Conservation (phyloP, 495 filamentous ascomycete genomes). For the Beverwykella pulmonaria region DNA sequence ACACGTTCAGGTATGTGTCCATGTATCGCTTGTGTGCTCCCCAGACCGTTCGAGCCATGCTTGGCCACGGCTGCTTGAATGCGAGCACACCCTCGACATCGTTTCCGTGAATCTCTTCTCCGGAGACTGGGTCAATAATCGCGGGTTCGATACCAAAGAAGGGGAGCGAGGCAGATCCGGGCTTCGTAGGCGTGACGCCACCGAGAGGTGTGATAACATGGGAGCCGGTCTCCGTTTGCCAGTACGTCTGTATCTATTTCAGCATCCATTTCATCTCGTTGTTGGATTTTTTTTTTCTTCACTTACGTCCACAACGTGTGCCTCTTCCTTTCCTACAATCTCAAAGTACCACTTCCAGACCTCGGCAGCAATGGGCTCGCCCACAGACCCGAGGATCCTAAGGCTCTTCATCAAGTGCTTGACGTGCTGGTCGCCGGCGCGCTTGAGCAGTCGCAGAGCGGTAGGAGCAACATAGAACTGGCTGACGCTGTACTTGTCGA, state of each 20-base stretch:
- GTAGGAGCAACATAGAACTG: slow-evolving; percentile 99
- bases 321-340: slow-evolving; percentile 88
- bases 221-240: slow-evolving; percentile 99
- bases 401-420: slow-evolving; percentile 86
- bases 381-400: slow-evolving; percentile 91
- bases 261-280: neutral
- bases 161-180: slow-evolving; percentile 73
- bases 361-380: slow-evolving; percentile 96
- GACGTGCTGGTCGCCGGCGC: slow-evolving; percentile 89
- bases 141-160: slow-evolving; percentile 99
- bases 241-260: slow-evolving; percentile 82
- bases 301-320: slow-evolving; percentile 93
- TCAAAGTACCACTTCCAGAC: slow-evolving; percentile 99
- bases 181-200: slow-evolving; percentile 77
- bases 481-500: slow-evolving; percentile 90
- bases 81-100: slow-evolving; percentile 97
- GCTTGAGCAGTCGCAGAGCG: slow-evolving; percentile 88
- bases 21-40: slow-evolving; percentile 97
- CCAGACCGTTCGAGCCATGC: slow-evolving; percentile 98
- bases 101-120: slow-evolving; percentile 91
- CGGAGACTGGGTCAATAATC: slow-evolving; percentile 95
- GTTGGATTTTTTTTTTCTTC: slow-evolving; percentile 9
- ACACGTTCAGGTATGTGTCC: slow-evolving; percentile 97
- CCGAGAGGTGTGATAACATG: slow-evolving; percentile 82
- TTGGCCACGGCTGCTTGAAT: slow-evolving; percentile 98